These are phyloP conservation scores for Sporothrix luriei DNA, from an alignment of 2,329 filamentous ascomycete species.

Conservation along the genomic window DNA sequence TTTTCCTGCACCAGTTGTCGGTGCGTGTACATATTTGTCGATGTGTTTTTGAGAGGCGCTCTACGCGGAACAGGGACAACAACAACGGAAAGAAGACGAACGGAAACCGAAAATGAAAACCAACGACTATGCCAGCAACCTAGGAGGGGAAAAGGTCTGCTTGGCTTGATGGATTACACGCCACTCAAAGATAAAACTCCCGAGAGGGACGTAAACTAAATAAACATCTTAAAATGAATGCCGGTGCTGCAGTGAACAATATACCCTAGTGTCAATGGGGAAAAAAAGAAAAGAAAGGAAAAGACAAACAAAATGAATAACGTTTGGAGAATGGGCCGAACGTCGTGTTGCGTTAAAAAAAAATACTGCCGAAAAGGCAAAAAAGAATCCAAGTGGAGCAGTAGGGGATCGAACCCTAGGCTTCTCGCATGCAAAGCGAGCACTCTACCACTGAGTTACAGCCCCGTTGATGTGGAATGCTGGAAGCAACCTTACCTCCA, in stretches of 20 bases:
- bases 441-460: slow-evolving; percentile 43
- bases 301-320: not conserved
- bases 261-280: no score
- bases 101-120: slow-evolving; percentile 27
- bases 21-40: slow-evolving; percentile 27
- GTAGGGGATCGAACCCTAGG: slow-evolving; percentile 43
- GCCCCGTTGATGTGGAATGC: slow-evolving; percentile 27
- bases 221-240: slow-evolving; percentile 26
- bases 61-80: not conserved
- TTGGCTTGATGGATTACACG: slow-evolving; percentile 15
- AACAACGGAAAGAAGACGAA: slow-evolving; percentile 21
- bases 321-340: not conserved
- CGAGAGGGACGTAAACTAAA: not conserved
- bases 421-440: slow-evolving; percentile 43
- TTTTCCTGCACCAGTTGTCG: not conserved
- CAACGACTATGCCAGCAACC: not conserved
- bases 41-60: slow-evolving; percentile 12
- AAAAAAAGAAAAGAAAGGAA: no score
- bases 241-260: no score
- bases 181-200: slow-evolving; percentile 19
- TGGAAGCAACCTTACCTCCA: slow-evolving; percentile 6
- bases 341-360: not conserved
- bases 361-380: not conserved
- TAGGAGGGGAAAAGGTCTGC: not conserved
- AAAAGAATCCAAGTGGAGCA: slow-evolving; percentile 36